Conservation (phyloP, 2,329 filamentous ascomycete species). For the Pyrenophora teres region DNA sequence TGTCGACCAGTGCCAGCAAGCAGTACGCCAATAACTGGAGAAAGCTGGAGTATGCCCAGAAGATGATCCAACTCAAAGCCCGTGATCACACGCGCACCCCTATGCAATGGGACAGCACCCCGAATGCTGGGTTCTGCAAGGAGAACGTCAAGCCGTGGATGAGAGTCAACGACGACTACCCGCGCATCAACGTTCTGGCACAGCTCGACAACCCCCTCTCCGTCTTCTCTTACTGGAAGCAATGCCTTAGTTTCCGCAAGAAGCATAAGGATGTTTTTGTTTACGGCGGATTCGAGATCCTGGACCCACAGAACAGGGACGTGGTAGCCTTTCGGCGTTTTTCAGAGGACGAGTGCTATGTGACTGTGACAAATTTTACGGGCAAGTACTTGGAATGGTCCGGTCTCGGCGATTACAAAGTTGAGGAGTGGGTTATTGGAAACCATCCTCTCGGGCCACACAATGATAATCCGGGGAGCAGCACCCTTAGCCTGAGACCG, state of each 20-base stretch:
- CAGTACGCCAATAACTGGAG: slow-evolving; percentile 35
- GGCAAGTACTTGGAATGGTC: slow-evolving; percentile 38
- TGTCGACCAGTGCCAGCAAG: slow-evolving; percentile 26
- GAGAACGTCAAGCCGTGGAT: slow-evolving; percentile 61
- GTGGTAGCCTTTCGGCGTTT: slow-evolving; percentile 42
- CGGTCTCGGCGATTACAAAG: slow-evolving; percentile 30
- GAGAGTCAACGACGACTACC: slow-evolving; percentile 62
- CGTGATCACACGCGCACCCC: slow-evolving; percentile 70
- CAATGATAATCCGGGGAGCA: slow-evolving; percentile 22
- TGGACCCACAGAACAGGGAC: slow-evolving; percentile 53
- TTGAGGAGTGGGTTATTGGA: slow-evolving; percentile 44
- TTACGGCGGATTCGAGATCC: slow-evolving; percentile 62
- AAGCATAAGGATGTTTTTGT: slow-evolving; percentile 64
- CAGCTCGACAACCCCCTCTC: slow-evolving; percentile 54
- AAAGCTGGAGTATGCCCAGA: slow-evolving; percentile 34
- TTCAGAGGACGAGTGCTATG: slow-evolving; percentile 31
- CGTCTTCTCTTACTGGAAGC: slow-evolving; percentile 66
- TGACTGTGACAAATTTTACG: slow-evolving; percentile 44
- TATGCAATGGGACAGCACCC: slow-evolving; percentile 65
- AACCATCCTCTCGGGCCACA: slow-evolving; percentile 40
- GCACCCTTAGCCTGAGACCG: slow-evolving; percentile 33
- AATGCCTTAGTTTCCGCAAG: slow-evolving; percentile 60
- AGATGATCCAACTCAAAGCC: slow-evolving; percentile 62
- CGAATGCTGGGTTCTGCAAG: slow-evolving; percentile 65
- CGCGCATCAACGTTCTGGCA: slow-evolving; percentile 60